A percentile compares a stretch with the other conserved stretches of the same genome.
Evolutionary conservation across 331 rosid species (phyloP).

Genomic region (Spiraea crenata): DNA sequence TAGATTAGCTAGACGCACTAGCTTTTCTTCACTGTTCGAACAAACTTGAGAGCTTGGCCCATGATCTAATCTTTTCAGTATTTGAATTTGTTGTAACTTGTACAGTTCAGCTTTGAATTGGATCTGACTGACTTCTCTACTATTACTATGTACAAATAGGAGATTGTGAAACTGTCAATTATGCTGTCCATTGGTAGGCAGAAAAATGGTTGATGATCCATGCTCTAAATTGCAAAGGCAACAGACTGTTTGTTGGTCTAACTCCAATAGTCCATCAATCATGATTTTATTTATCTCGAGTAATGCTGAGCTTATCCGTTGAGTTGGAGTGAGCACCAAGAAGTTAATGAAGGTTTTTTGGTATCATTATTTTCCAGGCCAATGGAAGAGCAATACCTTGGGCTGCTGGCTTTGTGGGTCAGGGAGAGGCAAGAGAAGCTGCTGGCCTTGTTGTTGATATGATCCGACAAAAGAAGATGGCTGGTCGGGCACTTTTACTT

Average conservation of each 20-base stretch:
- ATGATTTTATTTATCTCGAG: neutral
- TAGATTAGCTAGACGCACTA: too few species aligned
- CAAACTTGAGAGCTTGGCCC: too few species aligned
- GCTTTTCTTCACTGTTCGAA: too few species aligned
- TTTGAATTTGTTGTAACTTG: too few species aligned
- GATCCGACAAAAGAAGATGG: constrained; percentile 97
- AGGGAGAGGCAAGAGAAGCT: constrained; percentile 93
- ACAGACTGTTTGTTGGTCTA: neutral
- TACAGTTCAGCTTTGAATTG: too few species aligned
- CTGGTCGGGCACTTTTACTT: constrained; percentile 83
- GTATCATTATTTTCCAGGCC: constrained; percentile 39
- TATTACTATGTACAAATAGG: neutral
- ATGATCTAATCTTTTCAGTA: too few species aligned
- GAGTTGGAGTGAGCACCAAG: neutral
- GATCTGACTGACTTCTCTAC: too few species aligned
- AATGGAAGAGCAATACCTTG: constrained; percentile 71
- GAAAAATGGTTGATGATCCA: neutral
- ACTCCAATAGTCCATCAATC: neutral
- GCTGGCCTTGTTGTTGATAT: constrained; percentile 88
- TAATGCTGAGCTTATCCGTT: too few species aligned
- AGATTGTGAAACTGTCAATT: neutral
- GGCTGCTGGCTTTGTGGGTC: constrained; percentile 96
- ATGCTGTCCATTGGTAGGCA: neutral
- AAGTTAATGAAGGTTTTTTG: neutral
- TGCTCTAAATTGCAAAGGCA: neutral